Evolutionary conservation across 139 green algal species (phyloP), one percentile per base, ranked within the genome.

Genomic region (Mesostigma viride): DNA sequence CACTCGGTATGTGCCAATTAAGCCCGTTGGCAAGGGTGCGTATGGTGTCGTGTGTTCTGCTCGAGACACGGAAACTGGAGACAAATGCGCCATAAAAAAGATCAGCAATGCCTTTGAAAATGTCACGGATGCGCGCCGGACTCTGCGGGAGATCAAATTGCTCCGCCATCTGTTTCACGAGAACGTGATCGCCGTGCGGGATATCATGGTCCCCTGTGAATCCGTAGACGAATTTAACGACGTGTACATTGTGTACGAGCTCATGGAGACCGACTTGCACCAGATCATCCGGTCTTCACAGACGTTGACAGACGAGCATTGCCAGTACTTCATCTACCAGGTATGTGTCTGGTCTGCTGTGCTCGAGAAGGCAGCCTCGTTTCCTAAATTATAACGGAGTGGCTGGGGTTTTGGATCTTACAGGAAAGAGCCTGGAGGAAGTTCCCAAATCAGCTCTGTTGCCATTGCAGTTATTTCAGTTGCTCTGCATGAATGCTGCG

Each of bases 221-320:
- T 67, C 24, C 45, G 67, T 31, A 32, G 79, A 88, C 48, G 78
- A 79, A 27, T 94, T 95, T 73, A 88, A 92, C 58, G 91, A 98
- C 51, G 86, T 99, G 0, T 99, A 99, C 81, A 78, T 97, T 17
- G 89, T 99, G 47, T 95, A 97, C 64, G 94, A 99, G 80, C 84
- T 98, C 11, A 99, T 99, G 94, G 94, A 99, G 83, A 99, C 94
- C 24, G 94, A 99, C 79, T 82, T 99, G 69, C 92, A 99, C 82
- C 94, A 99, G 77, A 97, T 99, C 82, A 96, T 99, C 71, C 79
- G 88, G 35, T 96, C 88, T 31, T 81, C 77, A 0, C 94, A 99
- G 80, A 65, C 84, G 1, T 82, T 99, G 3, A 88, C 86, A 3
- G 91, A 98, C 74, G 92, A 97, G 66, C 94, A 99, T 83, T 92